These are phyloP conservation scores for Saccharomyces kudriavzevii DNA, from an alignment of 805 yeast species.

Conservation along the genomic window DNA sequence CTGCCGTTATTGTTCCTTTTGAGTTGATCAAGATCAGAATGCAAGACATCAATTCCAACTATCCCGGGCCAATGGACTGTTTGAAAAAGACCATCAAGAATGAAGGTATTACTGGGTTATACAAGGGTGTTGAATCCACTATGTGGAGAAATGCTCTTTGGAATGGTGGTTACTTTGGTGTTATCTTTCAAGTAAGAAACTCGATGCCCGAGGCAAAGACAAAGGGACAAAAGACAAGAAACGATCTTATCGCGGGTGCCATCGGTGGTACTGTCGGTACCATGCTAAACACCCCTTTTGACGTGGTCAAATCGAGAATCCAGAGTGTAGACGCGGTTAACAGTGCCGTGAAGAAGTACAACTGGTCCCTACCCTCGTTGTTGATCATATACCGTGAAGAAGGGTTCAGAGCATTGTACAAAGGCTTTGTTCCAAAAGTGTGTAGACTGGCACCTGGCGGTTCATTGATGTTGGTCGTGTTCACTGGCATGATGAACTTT, in stretches of 20 bases:
- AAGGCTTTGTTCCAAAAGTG: slow-evolving; percentile 93
- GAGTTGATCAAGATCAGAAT: slow-evolving; percentile 89
- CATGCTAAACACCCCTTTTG: slow-evolving; percentile 85
- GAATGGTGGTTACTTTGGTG: slow-evolving; percentile 97
- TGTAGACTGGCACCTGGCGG: slow-evolving; percentile 97
- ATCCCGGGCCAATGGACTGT: slow-evolving; percentile 77
- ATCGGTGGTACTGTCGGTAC: slow-evolving; percentile 96
- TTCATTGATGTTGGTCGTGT: slow-evolving; percentile 92
- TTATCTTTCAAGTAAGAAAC: slow-evolving; percentile 73
- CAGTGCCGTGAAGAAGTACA: slow-evolving; percentile 77
- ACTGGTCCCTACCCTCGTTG: slow-evolving; percentile 80
- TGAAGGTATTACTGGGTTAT: slow-evolving; percentile 75
- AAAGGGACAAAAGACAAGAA: slow-evolving; percentile 62
- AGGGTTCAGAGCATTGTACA: slow-evolving; percentile 81
- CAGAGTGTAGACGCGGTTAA: slow-evolving; percentile 59
- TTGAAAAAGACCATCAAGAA: slow-evolving; percentile 57
- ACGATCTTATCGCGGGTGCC: slow-evolving; percentile 83
- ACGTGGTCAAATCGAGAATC: slow-evolving; percentile 91
- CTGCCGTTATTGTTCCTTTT: slow-evolving; percentile 93
- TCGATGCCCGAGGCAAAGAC: slow-evolving; percentile 69
- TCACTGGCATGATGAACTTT: slow-evolving; percentile 39
- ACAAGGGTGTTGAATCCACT: slow-evolving; percentile 92
- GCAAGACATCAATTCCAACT: slow-evolving; percentile 77
- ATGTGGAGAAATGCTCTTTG: slow-evolving; percentile 91
- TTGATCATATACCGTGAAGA: slow-evolving; percentile 66